Conservation (phyloP, 208 protist species). For the Trypanosoma cruzi region DNA sequence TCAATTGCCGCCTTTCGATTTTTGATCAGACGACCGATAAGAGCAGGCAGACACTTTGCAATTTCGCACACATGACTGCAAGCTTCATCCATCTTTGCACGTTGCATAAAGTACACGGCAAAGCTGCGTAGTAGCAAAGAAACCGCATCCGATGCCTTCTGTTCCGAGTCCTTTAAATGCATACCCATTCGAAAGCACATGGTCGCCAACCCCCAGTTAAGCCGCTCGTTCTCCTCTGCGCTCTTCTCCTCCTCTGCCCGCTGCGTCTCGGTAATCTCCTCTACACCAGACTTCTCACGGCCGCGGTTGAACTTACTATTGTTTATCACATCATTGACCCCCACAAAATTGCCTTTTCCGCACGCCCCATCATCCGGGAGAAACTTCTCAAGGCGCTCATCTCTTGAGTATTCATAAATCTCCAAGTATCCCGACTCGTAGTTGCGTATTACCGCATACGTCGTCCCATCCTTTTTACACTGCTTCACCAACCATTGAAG, state of each 20-base stretch:
- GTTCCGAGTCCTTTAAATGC: constrained; percentile 47
- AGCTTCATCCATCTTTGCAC: constrained; percentile 24
- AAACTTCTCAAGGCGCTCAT: constrained; percentile 25
- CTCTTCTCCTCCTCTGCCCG: neutral
- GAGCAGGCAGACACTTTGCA: constrained; percentile 46
- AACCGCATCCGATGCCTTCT: constrained; percentile 48
- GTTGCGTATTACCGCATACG: constrained; percentile 67
- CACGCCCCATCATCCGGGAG: constrained; percentile 28
- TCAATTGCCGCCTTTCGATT: constrained; percentile 15
- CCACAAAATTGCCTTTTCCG: constrained; percentile 18
- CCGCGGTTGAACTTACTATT: neutral
- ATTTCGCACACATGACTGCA: constrained; percentile 34
- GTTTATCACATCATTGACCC: neutral
- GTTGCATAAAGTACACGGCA: constrained; percentile 47
- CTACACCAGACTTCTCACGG: neutral
- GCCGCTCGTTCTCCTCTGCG: constrained; percentile 29
- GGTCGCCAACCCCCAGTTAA: constrained; percentile 60
- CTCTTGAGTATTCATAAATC: constrained; percentile 65
- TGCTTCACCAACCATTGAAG: constrained; percentile 75
- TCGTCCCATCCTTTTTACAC: constrained; percentile 61
- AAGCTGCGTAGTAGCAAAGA: constrained; percentile 64
- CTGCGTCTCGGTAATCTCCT: neutral
- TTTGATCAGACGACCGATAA: constrained; percentile 41
- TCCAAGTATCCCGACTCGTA: constrained; percentile 57
- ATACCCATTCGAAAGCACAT: constrained; percentile 78